Base-by-base conservation (phyloP, 345 rosid species). In the Kandelia obovata region DNA sequence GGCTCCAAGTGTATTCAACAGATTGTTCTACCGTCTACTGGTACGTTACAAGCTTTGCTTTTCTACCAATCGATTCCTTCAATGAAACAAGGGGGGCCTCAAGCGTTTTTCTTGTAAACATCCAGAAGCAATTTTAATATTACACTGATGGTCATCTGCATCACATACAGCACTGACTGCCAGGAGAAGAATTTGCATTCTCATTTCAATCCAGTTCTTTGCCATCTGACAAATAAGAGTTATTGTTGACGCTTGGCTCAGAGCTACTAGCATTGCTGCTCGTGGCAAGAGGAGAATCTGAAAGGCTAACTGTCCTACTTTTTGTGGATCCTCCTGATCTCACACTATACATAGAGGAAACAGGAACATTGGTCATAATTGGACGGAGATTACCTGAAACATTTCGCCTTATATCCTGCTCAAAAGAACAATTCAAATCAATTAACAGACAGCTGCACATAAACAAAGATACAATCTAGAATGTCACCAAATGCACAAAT, bases 281-380 rank as follows among this genome's bases (percentile, higher is more conserved):
- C 26, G 79, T 76, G 43, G 75, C 79, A 31, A 39, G 75, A 20
- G 79, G 79, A 31, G 79, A 76, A 55, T 71, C 75, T 27, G 58
- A 62, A 30, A 51, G 66, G 61, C 74, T 75, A 47, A 25, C 19
- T 17, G 75, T 71, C 73, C 71, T 71, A 75, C 79, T 39, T 67
- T 58, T 76, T 58, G 61, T n/a, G 35, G 79, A 76, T 56, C 75
- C 79, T 25, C 79, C 79, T 7, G 79, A 76, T 65, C 79, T 76
- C 6, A 76, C 79, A 57, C 72, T 76, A 53, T 76, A 76, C 65
- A 76, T 73, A 1, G 96, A 84, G 27, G 96, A 89, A 64, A 91
- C 90, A 8, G 91, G 92, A 61, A 91, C 81, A 74, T 83, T 87
- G 39, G 91, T 87, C 78, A 89, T 77, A 9, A 83, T 77, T 2